Evolutionary conservation across 2,329 filamentous ascomycete species (phyloP), one percentile per base, ranked within the genome.

Genomic region (Pseudocercospora cruenta): DNA sequence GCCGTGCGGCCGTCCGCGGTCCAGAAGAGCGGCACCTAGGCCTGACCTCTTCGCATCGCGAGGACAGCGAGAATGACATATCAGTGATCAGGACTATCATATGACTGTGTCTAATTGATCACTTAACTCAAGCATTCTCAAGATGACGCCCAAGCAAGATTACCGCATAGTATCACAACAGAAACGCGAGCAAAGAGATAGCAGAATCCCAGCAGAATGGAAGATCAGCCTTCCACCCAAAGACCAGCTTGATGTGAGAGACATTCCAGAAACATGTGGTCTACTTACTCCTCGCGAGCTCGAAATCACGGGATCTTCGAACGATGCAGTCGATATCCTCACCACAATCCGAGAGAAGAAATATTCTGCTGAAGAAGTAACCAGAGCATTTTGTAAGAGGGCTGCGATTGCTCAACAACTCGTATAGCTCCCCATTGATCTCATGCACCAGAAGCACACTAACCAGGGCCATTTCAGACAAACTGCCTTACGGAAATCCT

Each of bases 291-390:
- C 43, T 9, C 60, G 64, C 14, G 86, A 89, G 66, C 72, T 88
- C 19, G 74, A 78, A 0, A 86, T 89, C 53, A 89, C 87, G 0
- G 82, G 86, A 72, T 81, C 80, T 4, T 79, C 78, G 6, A 47
- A 21, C 21, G 43, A 47, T 47, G 71, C 75, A 22, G 71, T 66
- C 3, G 74, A 75, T 19, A 47, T 63, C 5, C 47, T 69, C 7
- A 19, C n/a, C 16, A 64, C 64, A 14, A 64, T 68, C 21, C 51
- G 57, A 16, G 47, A 51, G 8, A 60, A 61, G 54, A 39, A 26
- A 36, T 68, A 61, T 60, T 65, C 62, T 2, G 51, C 62, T 31
- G 62, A 61, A 24, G 62, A 65, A 49, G 64, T 65, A 14, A 73
- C 71, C 0, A 77, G 74, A 3, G 80, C 82, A 2, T 84, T 85